Percentiles rank a stretch among this genome's conserved stretches.
These are phyloP conservation scores for Schizosaccharomyces osmophilus DNA, from an alignment of 805 yeast species.

Conservation along the genomic window DNA sequence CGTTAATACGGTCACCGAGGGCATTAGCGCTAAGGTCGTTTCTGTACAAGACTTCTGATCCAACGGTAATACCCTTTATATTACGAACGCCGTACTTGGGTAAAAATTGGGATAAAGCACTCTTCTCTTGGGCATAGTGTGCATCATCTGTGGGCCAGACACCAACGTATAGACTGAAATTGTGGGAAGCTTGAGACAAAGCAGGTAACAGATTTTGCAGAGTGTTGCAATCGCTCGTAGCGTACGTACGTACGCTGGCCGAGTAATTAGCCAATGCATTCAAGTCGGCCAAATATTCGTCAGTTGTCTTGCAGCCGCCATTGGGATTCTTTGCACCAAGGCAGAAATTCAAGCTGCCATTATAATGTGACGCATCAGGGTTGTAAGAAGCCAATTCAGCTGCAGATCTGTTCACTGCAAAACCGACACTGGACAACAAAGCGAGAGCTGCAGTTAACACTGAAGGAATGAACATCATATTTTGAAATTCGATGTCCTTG, in stretches of 20 bases:
- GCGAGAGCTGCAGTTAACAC: too few species aligned
- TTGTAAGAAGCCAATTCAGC: not conserved
- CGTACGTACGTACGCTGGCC: constrained; percentile 54
- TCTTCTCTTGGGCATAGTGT: constrained; percentile 51
- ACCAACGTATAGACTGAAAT: constrained; percentile 59
- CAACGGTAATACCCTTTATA: constrained; percentile 61
- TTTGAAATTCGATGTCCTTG: too few species aligned
- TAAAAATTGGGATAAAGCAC: constrained; percentile 43
- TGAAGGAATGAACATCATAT: too few species aligned
- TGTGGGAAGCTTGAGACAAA: constrained; percentile 21
- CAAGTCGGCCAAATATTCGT: constrained; percentile 50
- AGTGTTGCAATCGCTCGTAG: constrained; percentile 86
- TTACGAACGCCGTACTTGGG: constrained; percentile 42
- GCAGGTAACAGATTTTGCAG: constrained; percentile 68
- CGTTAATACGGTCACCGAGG: constrained; percentile 42
- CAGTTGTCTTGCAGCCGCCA: constrained; percentile 41
- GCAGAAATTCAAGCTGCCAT: constrained; percentile 4
- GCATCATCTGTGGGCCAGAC: constrained; percentile 82
- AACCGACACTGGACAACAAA: not conserved
- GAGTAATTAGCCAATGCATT: constrained; percentile 33
- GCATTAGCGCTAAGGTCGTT: constrained; percentile 49
- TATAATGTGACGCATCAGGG: not conserved
- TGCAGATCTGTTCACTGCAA: not conserved
- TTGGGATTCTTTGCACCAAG: constrained; percentile 18
- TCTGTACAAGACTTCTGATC: constrained; percentile 91